These are phyloP conservation scores for Trametes coccinea DNA, from an alignment of 768 basidiomycete species.

Conservation along the genomic window DNA sequence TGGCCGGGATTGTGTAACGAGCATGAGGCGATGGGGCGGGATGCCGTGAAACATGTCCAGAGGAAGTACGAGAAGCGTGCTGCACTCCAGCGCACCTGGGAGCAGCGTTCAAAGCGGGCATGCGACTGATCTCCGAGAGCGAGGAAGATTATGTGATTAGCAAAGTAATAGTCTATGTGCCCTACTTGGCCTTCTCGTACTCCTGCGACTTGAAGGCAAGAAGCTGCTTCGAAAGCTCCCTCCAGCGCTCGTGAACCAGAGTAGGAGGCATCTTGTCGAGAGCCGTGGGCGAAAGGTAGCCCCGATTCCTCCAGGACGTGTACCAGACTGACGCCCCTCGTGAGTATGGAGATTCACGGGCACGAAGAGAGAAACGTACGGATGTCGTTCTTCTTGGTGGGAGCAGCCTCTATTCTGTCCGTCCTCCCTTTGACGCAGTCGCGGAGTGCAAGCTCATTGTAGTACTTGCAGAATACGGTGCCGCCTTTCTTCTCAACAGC, in stretches of 20 bases:
- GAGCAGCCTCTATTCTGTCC: conserved; percentile 73
- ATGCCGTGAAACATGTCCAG: too few relatives aligned
- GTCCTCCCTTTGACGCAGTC: conserved; percentile 73
- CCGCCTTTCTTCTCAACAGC: conserved; percentile 85
- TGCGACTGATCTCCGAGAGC: neutral
- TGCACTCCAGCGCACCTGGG: too few relatives aligned
- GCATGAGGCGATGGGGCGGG: too few relatives aligned
- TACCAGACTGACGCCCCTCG: conserved; percentile 66
- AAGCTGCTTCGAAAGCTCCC: conserved; percentile 59
- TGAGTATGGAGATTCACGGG: neutral
- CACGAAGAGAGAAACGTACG: conserved; percentile 21
- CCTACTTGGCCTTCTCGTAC: conserved; percentile 41
- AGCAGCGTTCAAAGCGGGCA: too few relatives aligned
- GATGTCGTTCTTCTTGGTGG: conserved; percentile 62
- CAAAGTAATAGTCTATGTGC: conserved; percentile 17
- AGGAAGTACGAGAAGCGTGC: too few relatives aligned
- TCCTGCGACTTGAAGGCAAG: conserved; percentile 48
- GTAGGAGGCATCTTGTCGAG: conserved; percentile 51
- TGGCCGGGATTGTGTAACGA: too few relatives aligned
- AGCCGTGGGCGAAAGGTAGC: conserved; percentile 67
- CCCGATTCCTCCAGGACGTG: conserved; percentile 68
- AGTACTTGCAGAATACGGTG: conserved; percentile 85
- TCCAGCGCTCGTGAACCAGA: conserved; percentile 72
- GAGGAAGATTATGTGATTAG: conserved; percentile 17
- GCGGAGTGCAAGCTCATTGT: conserved; percentile 81